Base-by-base conservation (phyloP, 208 protist species). In the Vickermania spadyakhi region DNA sequence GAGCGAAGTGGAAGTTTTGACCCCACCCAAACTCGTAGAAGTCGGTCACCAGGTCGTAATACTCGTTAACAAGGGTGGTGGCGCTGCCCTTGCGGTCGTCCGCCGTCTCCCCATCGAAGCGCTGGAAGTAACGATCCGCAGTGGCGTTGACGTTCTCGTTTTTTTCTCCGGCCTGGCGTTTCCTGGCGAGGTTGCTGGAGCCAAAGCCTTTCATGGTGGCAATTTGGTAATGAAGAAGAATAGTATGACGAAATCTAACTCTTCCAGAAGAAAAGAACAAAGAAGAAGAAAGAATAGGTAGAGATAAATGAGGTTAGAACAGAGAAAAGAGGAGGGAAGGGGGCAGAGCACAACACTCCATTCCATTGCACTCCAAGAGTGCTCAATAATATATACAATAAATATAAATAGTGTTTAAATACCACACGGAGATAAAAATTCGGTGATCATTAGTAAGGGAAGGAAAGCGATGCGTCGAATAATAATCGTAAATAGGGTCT, bases 21-120 rank as follows among this genome's bases (percentile, higher is more conserved):
- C 97, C 95, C 96, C 96, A 98, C 62, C 97, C 97, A 56, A 91
- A 98, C 79, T 98, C 93, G 79, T 98, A 98, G 66, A 98, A 98
- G 75, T 97, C 91, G 31, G 96, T 98, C 52, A 96, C 96, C n/a
- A 98, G 69, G 76, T 98, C 94, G 77, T 98, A 98, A 84, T 97
- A 98, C 65, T 89, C 77, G 70, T 98, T 97, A 52, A 97, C 93
- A 77, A 94, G 77, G 25, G 73, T 79, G 14, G 81, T 89, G 52
- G 86, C 76, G 50, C 81, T 79, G 30, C 57, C 72, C 67, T 89
- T 86, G 73, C 84, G 83, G 42, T 81, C 75, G 22, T 77, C 68
- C 21, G 80, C 60, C 36, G 68, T 75, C 30, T 64, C 81, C 18
- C 18, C 36, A 31, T 88, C 75, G 66, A 88, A 94, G 64, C 86